Evolutionary conservation across 73 alveolate species (phyloP).

Genomic region (Paramecium sonneborni): DNA sequence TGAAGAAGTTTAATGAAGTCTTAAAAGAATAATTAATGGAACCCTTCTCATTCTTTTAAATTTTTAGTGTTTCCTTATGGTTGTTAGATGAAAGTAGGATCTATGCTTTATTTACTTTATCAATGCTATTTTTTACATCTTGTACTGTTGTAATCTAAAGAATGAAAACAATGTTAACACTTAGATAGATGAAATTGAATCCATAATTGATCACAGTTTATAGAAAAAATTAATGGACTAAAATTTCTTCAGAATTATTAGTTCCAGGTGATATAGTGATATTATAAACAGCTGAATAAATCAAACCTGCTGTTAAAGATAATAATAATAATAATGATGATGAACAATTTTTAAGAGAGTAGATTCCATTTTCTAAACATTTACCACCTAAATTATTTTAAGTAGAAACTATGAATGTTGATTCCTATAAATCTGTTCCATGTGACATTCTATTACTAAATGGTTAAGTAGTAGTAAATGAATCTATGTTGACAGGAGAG

Average conservation of each 20-base stretch:
- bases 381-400: constrained; percentile 60
- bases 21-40: constrained; percentile 67
- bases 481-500: constrained; percentile 96
- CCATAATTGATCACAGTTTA: constrained; percentile 84
- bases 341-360: constrained; percentile 31
- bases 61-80: constrained; percentile 96
- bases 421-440: constrained; percentile 79
- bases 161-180: constrained; percentile 91
- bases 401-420: constrained; percentile 61
- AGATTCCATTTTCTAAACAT: constrained; percentile 28
- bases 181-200: constrained; percentile 91
- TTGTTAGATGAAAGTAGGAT: constrained; percentile 97
- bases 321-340: constrained; percentile 70
- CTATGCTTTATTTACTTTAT: constrained; percentile 89
- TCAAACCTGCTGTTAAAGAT: constrained; percentile 73
- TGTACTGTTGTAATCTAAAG: constrained; percentile 95
- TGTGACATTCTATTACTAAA: constrained; percentile 84
- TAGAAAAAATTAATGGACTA: constrained; percentile 83
- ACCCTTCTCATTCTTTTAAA: constrained; percentile 96
- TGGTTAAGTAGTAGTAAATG: constrained; percentile 95
- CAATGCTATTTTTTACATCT: constrained; percentile 90
- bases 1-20: constrained; percentile 59
- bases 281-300: constrained; percentile 78
- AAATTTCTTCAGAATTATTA: constrained; percentile 83
- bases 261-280: constrained; percentile 92